Evolutionary conservation across 176 grass and related monocot genomes (phyloP).

Genomic region (Oryza meyeriana): DNA sequence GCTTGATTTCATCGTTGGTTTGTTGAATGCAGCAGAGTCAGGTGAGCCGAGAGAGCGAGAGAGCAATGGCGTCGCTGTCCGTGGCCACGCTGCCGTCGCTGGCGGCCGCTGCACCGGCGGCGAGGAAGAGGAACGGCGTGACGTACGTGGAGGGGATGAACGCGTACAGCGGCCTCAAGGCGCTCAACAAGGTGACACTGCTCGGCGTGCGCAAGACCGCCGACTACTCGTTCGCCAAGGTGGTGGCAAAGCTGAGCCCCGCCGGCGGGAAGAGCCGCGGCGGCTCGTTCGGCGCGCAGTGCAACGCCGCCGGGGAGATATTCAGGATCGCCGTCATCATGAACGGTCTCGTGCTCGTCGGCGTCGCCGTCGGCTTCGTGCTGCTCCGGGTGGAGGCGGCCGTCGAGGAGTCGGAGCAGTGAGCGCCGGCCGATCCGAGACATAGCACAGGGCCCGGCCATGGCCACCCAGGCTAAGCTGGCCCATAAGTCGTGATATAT

Average conservation of each 20-base stretch:
- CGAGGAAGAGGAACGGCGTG: conserved; percentile 42
- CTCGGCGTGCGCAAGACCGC: conserved; percentile 53
- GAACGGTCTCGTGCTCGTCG: conserved; percentile 75
- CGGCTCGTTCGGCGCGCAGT: conserved; percentile 51
- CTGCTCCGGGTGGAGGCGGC: conserved; percentile 74
- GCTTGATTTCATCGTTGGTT: not conserved
- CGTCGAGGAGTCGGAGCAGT: conserved; percentile 76
- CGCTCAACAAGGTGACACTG: conserved; percentile 54
- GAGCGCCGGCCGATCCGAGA: not conserved
- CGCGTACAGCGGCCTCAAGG: conserved; percentile 66
- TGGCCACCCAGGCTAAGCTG: not conserved
- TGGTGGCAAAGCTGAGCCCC: conserved; percentile 47
- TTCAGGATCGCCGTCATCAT: conserved; percentile 80
- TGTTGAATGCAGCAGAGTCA: not conserved
- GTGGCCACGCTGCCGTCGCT: conserved; percentile 40
- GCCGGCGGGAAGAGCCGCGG: conserved; percentile 43
- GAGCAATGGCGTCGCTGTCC: conserved; percentile 64
- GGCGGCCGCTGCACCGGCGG: conserved; percentile 16
- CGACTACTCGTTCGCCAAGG: conserved; percentile 59
- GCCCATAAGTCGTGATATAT: conserved; percentile 32
- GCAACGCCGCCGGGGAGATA: conserved; percentile 72
- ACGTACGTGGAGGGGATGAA: conserved; percentile 59
- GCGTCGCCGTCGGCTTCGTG: conserved; percentile 88
- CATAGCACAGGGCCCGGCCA: too few relatives aligned
- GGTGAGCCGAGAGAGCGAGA: not conserved